phyloP scores from a whole-genome alignment of 179 eudicot genomes.

The Actinidia arguta region DNA sequence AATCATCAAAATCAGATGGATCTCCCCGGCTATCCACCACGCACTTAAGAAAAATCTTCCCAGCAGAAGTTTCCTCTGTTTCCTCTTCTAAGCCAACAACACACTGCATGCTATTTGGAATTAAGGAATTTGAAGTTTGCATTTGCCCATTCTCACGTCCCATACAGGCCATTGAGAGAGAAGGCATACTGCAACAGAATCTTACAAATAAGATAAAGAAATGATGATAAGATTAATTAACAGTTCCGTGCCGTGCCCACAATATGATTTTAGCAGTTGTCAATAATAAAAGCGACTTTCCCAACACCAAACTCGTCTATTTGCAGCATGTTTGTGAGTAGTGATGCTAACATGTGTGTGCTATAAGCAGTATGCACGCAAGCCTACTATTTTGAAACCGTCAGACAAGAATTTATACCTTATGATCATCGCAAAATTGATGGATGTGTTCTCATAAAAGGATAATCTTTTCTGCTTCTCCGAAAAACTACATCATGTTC shows the following conservation, averaged over 20 bases:
- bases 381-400: background rate
- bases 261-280: background rate
- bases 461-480: background rate
- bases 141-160: constrained; percentile 18
- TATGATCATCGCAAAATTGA: background rate
- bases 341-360: background rate
- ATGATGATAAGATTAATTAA: background rate
- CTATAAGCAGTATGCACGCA: background rate
- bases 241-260: background rate
- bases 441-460: background rate
- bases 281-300: background rate
- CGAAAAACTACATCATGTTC: background rate
- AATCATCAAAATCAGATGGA: constrained; percentile 48
- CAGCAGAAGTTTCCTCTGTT: constrained; percentile 53
- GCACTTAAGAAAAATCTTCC: constrained; percentile 54
- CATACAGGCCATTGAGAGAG: constrained; percentile 4
- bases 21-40: constrained; percentile 11
- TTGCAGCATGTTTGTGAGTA: background rate
- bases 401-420: background rate
- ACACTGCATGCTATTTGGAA: background rate
- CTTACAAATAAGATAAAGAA: background rate
- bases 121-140: constrained; percentile 15
- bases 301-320: background rate
- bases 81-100: constrained; percentile 36
- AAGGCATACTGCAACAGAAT: constrained; percentile 20